phyloP scores from a whole-genome alignment of 345 rosid genomes.

The Eucalyptus melliodora region DNA sequence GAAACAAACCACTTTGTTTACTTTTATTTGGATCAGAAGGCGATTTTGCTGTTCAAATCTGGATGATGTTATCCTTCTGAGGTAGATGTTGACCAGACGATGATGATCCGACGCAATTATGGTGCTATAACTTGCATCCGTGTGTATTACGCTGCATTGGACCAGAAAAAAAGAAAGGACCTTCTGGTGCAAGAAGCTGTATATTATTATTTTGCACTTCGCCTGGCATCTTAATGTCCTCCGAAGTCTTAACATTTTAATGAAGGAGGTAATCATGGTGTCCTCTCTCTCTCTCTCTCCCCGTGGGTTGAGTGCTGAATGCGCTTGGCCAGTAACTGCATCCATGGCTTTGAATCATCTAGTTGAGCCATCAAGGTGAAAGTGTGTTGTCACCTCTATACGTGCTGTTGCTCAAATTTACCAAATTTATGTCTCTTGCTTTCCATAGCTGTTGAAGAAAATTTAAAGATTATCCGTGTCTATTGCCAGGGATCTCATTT shows the following conservation, averaged over 20 bases:
- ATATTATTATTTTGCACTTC: neutral
- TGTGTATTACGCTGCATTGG: neutral
- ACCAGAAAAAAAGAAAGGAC: neutral
- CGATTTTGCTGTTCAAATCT: conserved; percentile 90
- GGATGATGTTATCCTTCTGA: conserved; percentile 16
- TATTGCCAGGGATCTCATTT: neutral
- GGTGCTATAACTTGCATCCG: neutral
- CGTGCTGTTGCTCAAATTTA: neutral
- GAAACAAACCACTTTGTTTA: conserved; percentile 96
- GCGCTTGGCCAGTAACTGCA: neutral
- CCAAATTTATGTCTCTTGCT: neutral
- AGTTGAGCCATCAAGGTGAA: neutral
- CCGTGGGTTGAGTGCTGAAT: neutral
- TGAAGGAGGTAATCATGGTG: neutral
- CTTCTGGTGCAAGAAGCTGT: neutral
- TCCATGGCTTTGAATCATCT: neutral
- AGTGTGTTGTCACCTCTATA: neutral
- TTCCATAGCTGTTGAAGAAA: neutral
- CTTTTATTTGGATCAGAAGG: conserved; percentile 91
- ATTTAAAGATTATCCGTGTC: neutral
- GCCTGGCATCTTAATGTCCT: neutral
- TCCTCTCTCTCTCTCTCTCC: neutral
- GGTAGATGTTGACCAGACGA: neutral
- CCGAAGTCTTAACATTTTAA: neutral
- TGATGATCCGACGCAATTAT: neutral